Base-by-base conservation (phyloP, 495 filamentous ascomycete species). In the Pseudomonodictys pantanalensis region DNA sequence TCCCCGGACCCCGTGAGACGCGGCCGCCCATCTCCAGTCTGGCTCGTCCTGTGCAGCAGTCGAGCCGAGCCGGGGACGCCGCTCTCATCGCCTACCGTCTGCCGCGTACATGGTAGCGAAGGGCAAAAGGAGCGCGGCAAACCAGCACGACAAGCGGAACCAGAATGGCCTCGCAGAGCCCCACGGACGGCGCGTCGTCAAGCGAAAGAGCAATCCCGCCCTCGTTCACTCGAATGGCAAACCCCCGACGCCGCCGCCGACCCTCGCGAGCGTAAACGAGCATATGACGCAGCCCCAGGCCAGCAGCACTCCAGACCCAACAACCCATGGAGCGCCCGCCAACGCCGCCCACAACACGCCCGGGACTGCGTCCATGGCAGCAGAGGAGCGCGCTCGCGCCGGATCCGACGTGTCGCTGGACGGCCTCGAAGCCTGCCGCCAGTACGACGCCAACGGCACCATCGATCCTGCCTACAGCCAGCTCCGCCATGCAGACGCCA, bases 161-260 rank as follows among this genome's bases (percentile, higher is more conserved):
- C 91, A 96, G 76, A 91, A 87, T 86, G 91, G 91, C 66, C 76
- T 90, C 66, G 87, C 88, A 77, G 84, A 84, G 65, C 87, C 91
- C 52, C 15, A n/a, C 20, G 89, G 88, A 64, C 92, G 90, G 84
- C 86, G 88, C 77, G 79, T 93, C 59, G 75, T 75, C 61, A 84
- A 81, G 75, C 83, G 86, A 72, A 83, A 81, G 67, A 87, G 81
- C 58, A 84, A 80, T 73, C 77, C 76, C 55, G 76, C 82, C 64
- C 69, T 87, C 71, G 72, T 73, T 59, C 73, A 71, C 69, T 56
- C 72, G 76, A 80, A 80, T 77, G 79, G 79, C 70, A 72, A 68
- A 71, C 69, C 62, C 72, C 76, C 54, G 68, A 72, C 64, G 68
- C 70, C 68, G 74, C 72, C 67, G 65, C 77, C 75, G 78, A 57